A percentile compares a stretch with the other conserved stretches of the same genome.
Evolutionary conservation across 495 filamentous ascomycete species (phyloP).

Genomic region (Neurospora africana): DNA sequence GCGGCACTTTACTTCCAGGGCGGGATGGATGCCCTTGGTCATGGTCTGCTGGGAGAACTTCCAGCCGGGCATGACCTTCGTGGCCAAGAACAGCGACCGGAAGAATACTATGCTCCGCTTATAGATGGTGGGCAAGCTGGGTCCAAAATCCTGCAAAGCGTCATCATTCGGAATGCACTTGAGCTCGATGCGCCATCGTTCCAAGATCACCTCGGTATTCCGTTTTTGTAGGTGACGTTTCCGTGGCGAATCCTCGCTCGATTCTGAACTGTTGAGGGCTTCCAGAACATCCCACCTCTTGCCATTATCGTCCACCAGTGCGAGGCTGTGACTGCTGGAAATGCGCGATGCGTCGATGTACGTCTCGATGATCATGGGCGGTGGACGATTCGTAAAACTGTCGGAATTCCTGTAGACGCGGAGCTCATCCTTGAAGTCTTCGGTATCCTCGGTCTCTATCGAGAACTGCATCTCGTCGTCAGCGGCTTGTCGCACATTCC

Average conservation of each 20-base stretch:
- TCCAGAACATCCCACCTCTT: constrained; percentile 89
- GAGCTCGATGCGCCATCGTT: constrained; percentile 81
- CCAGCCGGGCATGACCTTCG: constrained; percentile 78
- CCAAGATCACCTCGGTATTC: constrained; percentile 63
- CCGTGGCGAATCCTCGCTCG: constrained; percentile 39
- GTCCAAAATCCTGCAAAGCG: constrained; percentile 50
- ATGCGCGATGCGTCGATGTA: constrained; percentile 75
- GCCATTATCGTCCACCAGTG: constrained; percentile 76
- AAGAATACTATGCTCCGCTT: constrained; percentile 94
- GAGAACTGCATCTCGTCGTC: constrained; percentile 57
- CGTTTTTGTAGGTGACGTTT: constrained; percentile 25
- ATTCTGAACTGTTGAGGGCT: constrained; percentile 56
- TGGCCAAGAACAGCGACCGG: constrained; percentile 76
- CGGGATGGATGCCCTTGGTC: constrained; percentile 51
- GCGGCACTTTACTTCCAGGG: constrained; percentile 69
- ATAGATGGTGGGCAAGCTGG: constrained; percentile 77
- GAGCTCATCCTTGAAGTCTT: constrained; percentile 70
- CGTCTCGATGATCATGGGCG: constrained; percentile 80
- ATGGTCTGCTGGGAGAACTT: constrained; percentile 65
- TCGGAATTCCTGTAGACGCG: constrained; percentile 69
- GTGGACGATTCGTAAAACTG: constrained; percentile 64
- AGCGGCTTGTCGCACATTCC: constrained; percentile 1
- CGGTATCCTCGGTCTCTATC: constrained; percentile 84
- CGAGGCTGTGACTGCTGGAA: constrained; percentile 75
- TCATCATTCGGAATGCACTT: constrained; percentile 41